Evolutionary conservation across 192 early-diverging fungal species (phyloP).

Genomic region (Coemansia aciculifera): DNA sequence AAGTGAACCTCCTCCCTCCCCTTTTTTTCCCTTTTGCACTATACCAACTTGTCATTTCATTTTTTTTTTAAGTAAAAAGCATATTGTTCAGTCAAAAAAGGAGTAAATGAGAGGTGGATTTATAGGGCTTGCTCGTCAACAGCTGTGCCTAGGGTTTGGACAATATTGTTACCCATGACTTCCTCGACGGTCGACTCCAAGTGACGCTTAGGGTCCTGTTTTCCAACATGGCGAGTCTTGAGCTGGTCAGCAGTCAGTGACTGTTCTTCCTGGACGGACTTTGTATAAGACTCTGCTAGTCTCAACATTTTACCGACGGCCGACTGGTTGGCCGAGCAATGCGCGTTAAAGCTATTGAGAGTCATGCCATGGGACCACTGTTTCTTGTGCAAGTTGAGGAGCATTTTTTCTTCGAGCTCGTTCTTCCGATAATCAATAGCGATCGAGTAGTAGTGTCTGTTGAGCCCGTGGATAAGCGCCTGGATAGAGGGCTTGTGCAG

Average conservation of each 20-base stretch:
- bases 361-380: slow-evolving; percentile 97
- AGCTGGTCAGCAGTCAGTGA: slow-evolving; percentile 92
- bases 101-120: not conserved
- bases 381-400: slow-evolving; percentile 98
- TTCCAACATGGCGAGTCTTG: slow-evolving; percentile 98
- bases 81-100: not conserved
- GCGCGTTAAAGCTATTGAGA: slow-evolving; percentile 78
- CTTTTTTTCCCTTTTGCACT: not conserved
- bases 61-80: slow-evolving; percentile 9
- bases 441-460: slow-evolving; percentile 99
- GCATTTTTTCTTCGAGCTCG: slow-evolving; percentile 98
- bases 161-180: slow-evolving; percentile 95
- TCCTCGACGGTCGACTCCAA: slow-evolving; percentile 90
- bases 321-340: slow-evolving; percentile 80
- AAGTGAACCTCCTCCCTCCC: slow-evolving; percentile 6
- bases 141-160: slow-evolving; percentile 91
- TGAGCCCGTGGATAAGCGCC: slow-evolving; percentile 96
- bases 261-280: slow-evolving; percentile 96
- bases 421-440: slow-evolving; percentile 99
- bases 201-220: slow-evolving; percentile 99
- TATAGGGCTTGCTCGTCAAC: slow-evolving; percentile 76
- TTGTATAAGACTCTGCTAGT: slow-evolving; percentile 93
- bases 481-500: slow-evolving; percentile 97
- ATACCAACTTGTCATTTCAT: slow-evolving; percentile 5
- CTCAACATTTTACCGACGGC: slow-evolving; percentile 87